Evolutionary conservation across 2,329 filamentous ascomycete genomes (phyloP).

Genomic region (Mycogone perniciosa): DNA sequence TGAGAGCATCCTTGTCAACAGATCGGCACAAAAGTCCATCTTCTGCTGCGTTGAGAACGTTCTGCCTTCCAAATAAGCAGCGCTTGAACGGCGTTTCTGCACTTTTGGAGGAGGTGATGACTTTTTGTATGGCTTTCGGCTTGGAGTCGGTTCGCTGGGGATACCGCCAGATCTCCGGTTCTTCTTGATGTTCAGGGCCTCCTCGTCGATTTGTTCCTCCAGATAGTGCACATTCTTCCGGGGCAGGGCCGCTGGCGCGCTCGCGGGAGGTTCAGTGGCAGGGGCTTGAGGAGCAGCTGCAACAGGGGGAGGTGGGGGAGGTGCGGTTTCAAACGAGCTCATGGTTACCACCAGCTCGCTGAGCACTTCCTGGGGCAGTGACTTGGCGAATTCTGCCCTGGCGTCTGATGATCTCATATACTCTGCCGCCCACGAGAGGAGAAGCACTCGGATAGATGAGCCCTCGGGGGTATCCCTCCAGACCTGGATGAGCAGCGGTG

Average conservation of each 20-base stretch:
- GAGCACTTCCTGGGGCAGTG: slow-evolving; percentile 55
- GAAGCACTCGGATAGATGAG: slow-evolving; percentile 51
- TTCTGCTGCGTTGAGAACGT: slow-evolving; percentile 37
- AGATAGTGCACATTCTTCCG: slow-evolving; percentile 46
- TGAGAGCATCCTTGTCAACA: slow-evolving; percentile 54
- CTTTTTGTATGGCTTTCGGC: slow-evolving; percentile 18
- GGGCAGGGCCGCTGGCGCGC: slow-evolving; percentile 14
- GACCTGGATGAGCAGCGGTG: slow-evolving; percentile 52
- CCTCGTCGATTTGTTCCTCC: slow-evolving; percentile 37
- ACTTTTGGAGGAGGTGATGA: slow-evolving; percentile 28
- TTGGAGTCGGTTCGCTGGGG: not conserved
- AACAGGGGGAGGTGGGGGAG: not conserved
- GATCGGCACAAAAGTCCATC: slow-evolving; percentile 51
- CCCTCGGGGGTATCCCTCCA: slow-evolving; percentile 58
- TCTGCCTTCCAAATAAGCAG: slow-evolving; percentile 25
- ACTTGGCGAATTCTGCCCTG: slow-evolving; percentile 52
- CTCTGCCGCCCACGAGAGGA: slow-evolving; percentile 57
- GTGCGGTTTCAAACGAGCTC: slow-evolving; percentile 42
- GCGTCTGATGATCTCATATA: slow-evolving; percentile 54
- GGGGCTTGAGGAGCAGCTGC: not conserved
- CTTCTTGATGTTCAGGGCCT: slow-evolving; percentile 31
- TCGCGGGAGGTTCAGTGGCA: not conserved
- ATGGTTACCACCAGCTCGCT: slow-evolving; percentile 57
- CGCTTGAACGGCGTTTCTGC: slow-evolving; percentile 30
- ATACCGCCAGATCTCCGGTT: slow-evolving; percentile 33